Evolutionary conservation across 371 early-diverging fungal genomes (phyloP), one percentile per base, ranked within the genome.

Genomic region (Syncephalis fuscata): DNA sequence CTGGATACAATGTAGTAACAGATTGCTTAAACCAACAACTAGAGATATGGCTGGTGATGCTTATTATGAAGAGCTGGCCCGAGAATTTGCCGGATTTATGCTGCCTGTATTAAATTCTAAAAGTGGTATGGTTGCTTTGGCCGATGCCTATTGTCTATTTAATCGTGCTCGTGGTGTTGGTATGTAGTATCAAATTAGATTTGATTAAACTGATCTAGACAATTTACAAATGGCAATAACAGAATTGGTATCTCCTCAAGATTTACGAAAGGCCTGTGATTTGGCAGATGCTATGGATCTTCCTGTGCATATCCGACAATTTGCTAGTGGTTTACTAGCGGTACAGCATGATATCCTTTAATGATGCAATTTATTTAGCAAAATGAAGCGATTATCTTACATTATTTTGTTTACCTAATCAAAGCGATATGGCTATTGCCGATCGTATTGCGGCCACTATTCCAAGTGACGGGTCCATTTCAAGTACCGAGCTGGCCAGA

Each of bases 111-210:
- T 83, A 25, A 60, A 68, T 26, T 63, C 68, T 16, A 53, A 72
- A 45, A 70, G 77, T 43, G 83, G 80, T 4, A 82, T 87, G 51
- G 76, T 87, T 54, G 62, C 88, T 3, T 59, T 92, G n/a, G 76
- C 84, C 8, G 93, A 92, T 53, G 66, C 88, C 1, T 92, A 91
- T 57, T 91, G 92, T 59, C 55, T 92, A 27, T 89, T 86, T 56
- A 92, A 92, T 59, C 77, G 90, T 5, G 91, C 90, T 1, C 76
- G 93, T 38, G 89, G 90, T 19, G 80, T 74, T 48, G 82, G 82
- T 80, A 71, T n/a, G n/a, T n/a, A 45, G 75, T 61, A 43, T 1
- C 46, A 51, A 3, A 27, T 56, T 20, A 20, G 45, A 14, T 32
- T 24, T 37, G 16, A n/a, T 24, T 24, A 4, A 26, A 26, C 9